Conservation (phyloP, 495 filamentous ascomycete species). For the Hypoxylon fragiforme region DNA sequence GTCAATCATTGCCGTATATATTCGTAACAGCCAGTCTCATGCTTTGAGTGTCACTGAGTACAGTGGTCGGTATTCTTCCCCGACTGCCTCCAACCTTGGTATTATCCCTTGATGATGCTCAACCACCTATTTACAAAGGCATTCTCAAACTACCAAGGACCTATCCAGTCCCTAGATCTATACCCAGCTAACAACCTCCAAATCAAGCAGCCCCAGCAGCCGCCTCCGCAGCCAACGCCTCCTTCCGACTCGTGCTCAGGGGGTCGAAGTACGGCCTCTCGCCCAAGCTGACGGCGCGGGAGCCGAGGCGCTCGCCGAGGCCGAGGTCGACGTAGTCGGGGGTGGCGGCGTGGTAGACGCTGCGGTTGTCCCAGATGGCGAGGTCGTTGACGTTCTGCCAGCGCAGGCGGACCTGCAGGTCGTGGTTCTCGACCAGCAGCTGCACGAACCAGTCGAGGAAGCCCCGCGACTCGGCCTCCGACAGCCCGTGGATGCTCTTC, state of each 20-base stretch:
- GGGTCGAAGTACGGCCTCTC: conserved; percentile 73
- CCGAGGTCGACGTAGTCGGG: conserved; percentile 64
- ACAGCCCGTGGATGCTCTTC: conserved; percentile 66
- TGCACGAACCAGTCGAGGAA: conserved; percentile 65
- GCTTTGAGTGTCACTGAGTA: too few relatives aligned
- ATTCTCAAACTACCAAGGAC: too few relatives aligned
- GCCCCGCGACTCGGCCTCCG: conserved; percentile 63
- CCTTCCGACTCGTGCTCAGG: conserved; percentile 59
- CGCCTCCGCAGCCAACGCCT: conserved; percentile 52
- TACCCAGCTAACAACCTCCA: too few relatives aligned
- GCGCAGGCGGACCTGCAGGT: conserved; percentile 71
- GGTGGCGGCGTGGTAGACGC: conserved; percentile 70
- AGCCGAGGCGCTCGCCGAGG: conserved; percentile 62
- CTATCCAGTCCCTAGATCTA: too few relatives aligned
- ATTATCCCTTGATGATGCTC: too few relatives aligned
- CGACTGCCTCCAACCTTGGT: too few relatives aligned
- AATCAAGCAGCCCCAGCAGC: neutral
- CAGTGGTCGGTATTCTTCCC: too few relatives aligned
- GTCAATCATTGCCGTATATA: too few relatives aligned
- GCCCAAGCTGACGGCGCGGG: conserved; percentile 66
- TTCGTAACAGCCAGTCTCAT: too few relatives aligned
- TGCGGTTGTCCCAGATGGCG: conserved; percentile 82
- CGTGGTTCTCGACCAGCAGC: conserved; percentile 75
- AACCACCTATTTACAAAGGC: too few relatives aligned
- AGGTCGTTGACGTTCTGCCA: conserved; percentile 66